Evolutionary conservation across 2,329 filamentous ascomycete species (phyloP), one percentile per base, ranked within the genome.

Genomic region (Diaporthe citri): DNA sequence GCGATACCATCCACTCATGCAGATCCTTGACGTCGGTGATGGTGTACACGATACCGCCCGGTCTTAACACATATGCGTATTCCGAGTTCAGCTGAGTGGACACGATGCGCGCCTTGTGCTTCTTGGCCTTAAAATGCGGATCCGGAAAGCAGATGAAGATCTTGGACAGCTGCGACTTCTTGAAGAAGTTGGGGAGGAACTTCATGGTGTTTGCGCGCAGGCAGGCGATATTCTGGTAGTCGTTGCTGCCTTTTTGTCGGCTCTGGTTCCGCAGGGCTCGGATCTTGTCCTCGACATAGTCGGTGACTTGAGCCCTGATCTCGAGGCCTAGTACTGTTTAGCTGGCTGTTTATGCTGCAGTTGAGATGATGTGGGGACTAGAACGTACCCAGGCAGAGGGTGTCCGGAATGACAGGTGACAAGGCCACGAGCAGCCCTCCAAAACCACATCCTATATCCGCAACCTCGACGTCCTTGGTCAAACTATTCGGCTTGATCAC

Each of bases 131-230:
- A 88, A 99, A 99, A 85, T 99, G 97, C 75, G 97, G 97, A 81
- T 99, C 97, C 0, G 97, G 97, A 82, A 99, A 99, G 87, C 97
- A 99, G 80, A 99, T 94, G 84, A 99, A 99, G 82, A 98, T 94
- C 82, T 97, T 97, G 77, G 89, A 90, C 20, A 99, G 90, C 82
- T 98, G 96, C 20, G 86, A 88, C 80, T 93, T 94, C 72, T 85
- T 87, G 88, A 99, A 98, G 88, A 98, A 98, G 82, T 99, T 98
- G 77, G 97, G 96, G n/a, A 99, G 88, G 84, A 98, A 99, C 83
- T 99, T 99, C 97, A 99, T 99, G 7, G 95, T 95, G 86, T 99
- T 99, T 78, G 95, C 94, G 77, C 97, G 93, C 64, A 99, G 87
- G 82, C 95, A 97, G 46, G 94, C 92, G 72, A 96, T 93, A 83